Percentiles rank a stretch among this genome's conserved stretches.
These are phyloP conservation scores for Serendipita sp. DNA, from an alignment of 1,284 basidiomycete genomes.

Conservation along the genomic window DNA sequence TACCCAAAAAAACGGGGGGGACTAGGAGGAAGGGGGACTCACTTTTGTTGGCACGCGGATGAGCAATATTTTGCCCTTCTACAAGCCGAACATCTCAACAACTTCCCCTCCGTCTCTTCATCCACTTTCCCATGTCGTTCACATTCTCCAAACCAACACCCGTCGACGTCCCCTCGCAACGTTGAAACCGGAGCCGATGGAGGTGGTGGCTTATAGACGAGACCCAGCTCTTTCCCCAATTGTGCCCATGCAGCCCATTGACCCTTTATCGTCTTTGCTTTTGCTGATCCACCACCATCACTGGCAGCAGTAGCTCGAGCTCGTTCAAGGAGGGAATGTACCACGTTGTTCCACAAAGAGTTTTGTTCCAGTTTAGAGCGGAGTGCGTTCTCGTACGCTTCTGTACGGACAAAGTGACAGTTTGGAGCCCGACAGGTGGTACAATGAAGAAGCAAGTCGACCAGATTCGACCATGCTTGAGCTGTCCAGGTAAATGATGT, in stretches of 20 bases:
- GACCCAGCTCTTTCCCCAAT: neutral
- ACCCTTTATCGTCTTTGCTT: neutral
- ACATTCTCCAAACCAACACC: neutral
- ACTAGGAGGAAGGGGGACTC: no score
- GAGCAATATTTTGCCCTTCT: neutral
- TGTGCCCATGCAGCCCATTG: neutral
- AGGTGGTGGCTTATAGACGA: neutral
- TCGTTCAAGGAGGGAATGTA: neutral
- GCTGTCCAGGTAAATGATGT: neutral
- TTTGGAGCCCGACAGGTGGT: conserved; percentile 1
- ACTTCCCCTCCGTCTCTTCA: neutral
- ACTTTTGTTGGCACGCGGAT: neutral
- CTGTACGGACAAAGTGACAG: neutral
- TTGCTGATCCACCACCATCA: neutral
- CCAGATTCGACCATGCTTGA: neutral
- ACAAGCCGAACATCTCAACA: neutral
- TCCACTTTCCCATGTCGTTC: neutral
- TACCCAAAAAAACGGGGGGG: no score
- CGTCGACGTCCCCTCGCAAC: neutral
- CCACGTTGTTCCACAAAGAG: neutral
- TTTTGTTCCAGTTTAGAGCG: neutral
- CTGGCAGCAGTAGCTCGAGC: neutral
- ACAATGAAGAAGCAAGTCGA: conserved; percentile 1
- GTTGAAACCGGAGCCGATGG: neutral
- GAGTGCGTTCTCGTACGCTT: neutral